Evolutionary conservation across 2,329 filamentous ascomycete species (phyloP), one percentile per base, ranked within the genome.

Genomic region (Cladosporium sp.): DNA sequence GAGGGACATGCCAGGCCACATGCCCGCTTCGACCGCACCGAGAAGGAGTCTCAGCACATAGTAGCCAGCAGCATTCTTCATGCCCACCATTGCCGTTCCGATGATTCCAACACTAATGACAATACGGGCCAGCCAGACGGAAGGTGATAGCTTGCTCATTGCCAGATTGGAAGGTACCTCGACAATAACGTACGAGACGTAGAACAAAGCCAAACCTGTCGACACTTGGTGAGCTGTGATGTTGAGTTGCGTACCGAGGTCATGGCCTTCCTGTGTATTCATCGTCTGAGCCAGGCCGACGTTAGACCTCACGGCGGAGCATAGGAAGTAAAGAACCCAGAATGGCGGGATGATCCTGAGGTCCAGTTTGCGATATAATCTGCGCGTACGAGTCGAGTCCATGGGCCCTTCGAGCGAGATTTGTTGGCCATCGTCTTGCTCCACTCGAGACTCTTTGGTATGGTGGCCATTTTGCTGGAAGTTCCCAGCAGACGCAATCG

Each of bases 1-100:
- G 68, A 93, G 93, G 8, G 89, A 83, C 90, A 96, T 95, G 43
- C 90, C 90, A 0, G 90, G 90, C 90, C 90, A 96, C 85, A 96
- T 90, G 41, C 90, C 90, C 1, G 90, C 90, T 65, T 91, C 91
- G 19, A 95, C 89, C 12, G 93, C 79, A 42, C 90, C 90, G 6
- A 96, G 80, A 9, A 96, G 77, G 50, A 96, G 85, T 7, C 90
- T 84, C 22, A 96, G 78, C n/a, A 95, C 75, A 58, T 92, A 91
- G 60, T 95, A 77, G 63, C 88, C 93, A 86, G 89, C 95, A 7
- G 87, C 86, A 36, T 84, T 82, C 58, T 84, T 80, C 64, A 93
- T 89, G 11, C 88, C 89, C 5, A 89, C 82, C 70, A 95, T 89
- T 64, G 89, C 93, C 47, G 83, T 79, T 1, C 90, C 90, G 45